A percentile compares a stretch with the other conserved stretches of the same genome.
Evolutionary conservation across 192 early-diverging fungal genomes (phyloP).

Genomic region (Backusella parvicylindrica): DNA sequence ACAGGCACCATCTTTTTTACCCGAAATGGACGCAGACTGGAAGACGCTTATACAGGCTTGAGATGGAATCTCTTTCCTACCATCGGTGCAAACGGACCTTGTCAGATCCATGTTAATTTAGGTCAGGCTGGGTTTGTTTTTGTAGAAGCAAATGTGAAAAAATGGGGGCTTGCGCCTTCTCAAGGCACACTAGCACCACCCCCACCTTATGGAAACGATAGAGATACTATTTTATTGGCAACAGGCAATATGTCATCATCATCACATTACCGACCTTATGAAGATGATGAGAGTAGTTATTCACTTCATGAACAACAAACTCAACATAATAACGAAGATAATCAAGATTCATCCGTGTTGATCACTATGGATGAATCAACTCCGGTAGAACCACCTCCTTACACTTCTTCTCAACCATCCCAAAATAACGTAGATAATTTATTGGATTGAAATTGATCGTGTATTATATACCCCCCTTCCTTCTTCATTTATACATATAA

Average conservation of each 20-base stretch:
- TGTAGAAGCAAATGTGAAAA: constrained; percentile 82
- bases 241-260: not conserved
- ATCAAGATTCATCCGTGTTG: not conserved
- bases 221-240: constrained; percentile 64
- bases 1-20: constrained; percentile 52
- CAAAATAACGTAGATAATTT: not conserved
- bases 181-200: constrained; percentile 70
- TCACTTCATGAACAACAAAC: not conserved
- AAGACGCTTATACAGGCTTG: constrained; percentile 36
- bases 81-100: constrained; percentile 41
- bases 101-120: constrained; percentile 42
- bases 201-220: constrained; percentile 72
- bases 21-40: constrained; percentile 39
- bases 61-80: constrained; percentile 41
- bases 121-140: constrained; percentile 67
- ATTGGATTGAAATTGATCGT: not conserved
- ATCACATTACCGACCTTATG: not conserved
- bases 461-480: not conserved
- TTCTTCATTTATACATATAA: not conserved
- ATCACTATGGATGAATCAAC: not conserved
- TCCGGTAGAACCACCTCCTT: not conserved
- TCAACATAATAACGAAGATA: not conserved
- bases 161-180: constrained; percentile 74
- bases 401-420: not conserved
- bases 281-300: not conserved